Conservation (phyloP, 2,329 filamentous ascomycete species). For the Ceratocystis huliohia region DNA sequence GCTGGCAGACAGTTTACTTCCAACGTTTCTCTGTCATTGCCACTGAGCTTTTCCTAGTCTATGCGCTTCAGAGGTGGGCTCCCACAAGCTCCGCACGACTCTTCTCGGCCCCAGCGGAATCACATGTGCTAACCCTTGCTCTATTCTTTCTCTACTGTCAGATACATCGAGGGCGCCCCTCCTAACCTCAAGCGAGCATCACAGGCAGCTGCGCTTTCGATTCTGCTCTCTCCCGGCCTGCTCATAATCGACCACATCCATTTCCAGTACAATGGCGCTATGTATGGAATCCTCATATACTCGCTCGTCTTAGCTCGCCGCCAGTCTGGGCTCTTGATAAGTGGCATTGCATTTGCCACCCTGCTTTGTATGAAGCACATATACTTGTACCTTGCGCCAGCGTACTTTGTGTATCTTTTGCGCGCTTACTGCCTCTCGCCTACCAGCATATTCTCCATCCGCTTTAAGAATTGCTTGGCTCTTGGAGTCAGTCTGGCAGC, state of each 20-base stretch:
- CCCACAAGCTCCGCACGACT: background rate
- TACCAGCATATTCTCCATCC: conserved; percentile 61
- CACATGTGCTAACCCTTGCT: background rate
- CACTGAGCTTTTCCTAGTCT: conserved; percentile 73
- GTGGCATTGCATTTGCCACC: conserved; percentile 70
- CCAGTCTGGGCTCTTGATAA: conserved; percentile 59
- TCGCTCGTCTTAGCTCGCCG: conserved; percentile 74
- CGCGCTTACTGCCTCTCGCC: conserved; percentile 75
- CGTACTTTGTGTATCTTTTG: conserved; percentile 90
- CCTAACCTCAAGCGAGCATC: conserved; percentile 56
- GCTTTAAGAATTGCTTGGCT: conserved; percentile 69
- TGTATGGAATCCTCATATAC: conserved; percentile 80
- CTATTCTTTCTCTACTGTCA: conserved; percentile 27
- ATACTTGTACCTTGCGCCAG: conserved; percentile 88
- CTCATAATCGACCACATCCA: conserved; percentile 97
- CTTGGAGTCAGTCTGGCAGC: conserved; percentile 59
- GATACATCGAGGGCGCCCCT: conserved; percentile 62
- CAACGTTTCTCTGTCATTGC: conserved; percentile 78
- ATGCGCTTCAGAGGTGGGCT: conserved; percentile 60
- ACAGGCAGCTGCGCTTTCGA: conserved; percentile 75
- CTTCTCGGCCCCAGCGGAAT: background rate
- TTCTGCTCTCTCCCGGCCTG: conserved; percentile 81
- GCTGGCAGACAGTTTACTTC: conserved; percentile 89
- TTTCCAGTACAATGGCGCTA: conserved; percentile 96
- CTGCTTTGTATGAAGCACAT: conserved; percentile 96